Base-by-base conservation (phyloP, 2,329 filamentous ascomycete species). In the Colletotrichum paranaense region DNA sequence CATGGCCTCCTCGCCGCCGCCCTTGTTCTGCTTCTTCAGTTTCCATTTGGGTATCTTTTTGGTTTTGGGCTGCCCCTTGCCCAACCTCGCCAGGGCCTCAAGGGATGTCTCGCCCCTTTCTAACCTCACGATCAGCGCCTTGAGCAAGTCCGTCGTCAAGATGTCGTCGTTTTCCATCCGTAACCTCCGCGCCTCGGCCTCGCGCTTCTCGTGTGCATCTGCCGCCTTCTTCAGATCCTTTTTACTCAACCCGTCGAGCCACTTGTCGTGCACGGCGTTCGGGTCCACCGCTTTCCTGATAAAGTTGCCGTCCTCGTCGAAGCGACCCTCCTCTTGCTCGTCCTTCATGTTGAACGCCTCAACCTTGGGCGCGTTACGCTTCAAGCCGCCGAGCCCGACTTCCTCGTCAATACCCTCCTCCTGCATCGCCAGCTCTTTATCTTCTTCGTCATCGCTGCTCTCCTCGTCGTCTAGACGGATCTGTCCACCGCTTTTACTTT, bases 301-400 rank as follows among this genome's bases (percentile, higher is more conserved):
- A 81, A 92, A 99, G 82, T 98, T 99, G 11, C 96, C 96, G 1
- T 92, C 86, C 77, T 97, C 93, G 80, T 99, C 97, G 78, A 98
- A 99, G 12, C 92, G 89, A 1, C 97, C 97, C 77, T 98, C 96
- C 79, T 98, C 95, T 81, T 97, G 92, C 82, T 99, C 97, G 14
- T 90, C 86, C 72, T 91, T 92, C 88, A 99, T 94, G 80, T 99
- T 98, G 88, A 99, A 99, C 3, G 96, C 96, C 82, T 98, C 97
- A 6, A 99, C 89, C 81, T 97, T 94, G 1, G 97, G 97, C 1
- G 97, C 97, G 82, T 98, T 95, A 78, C 92, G 94, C 85, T 98
- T 98, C 78, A 97, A 93, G 2, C 94, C 93, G 16, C 97, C 97
- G 1, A 94, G 92, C 2, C 97, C 97, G 6, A 99, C 87, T 81